Base-by-base conservation (phyloP, 768 basidiomycete species). In the Termitomyces sp. region DNA sequence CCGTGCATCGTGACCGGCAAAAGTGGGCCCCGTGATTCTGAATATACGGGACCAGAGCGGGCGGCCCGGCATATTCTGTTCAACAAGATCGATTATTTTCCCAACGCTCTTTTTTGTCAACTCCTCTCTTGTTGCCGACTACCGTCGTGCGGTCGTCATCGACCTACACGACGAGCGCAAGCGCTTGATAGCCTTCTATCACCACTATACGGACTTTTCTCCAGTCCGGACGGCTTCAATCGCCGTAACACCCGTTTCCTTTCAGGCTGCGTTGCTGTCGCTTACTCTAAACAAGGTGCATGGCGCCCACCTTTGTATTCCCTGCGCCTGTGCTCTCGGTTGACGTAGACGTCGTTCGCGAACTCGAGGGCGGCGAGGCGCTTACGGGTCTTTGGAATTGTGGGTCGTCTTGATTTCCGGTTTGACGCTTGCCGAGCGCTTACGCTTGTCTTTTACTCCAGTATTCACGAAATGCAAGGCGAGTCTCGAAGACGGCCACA, bases 391-490 rank as follows among this genome's bases (percentile, higher is more conserved):
- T 91, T 27, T 91, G 86, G 87, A 80, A 79, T 56, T 72, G 90
- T 91, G 61, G 65, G 77, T 78, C 49, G 21, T 52, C 51, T 52
- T 58, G 45, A 4, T 17, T 32, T 39, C 42, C 45, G 19, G 25
- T 32, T 51, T 28, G n/a, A 41, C 39, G n/a, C 30, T 12, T 19
- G 16, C 47, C 57, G 53, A 53, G 9, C 50, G 45, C 44, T 55
- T 5, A 52, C 25, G 52, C 25, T 35, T 30, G 17, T 45, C 40
- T 54, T 54, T 48, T 62, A 90, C 91, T 93, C 5, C 62, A 91
- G 92, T 94, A 7, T 92, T 94, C 65, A 83, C 89, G 51, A 90
- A 91, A 68, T 91, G 88, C 75, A 91, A 89, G 69, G 79, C 82
- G 61, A 84, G 84, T 1, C 73, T 94, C 3, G 80, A 87, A 63